A percentile compares a stretch with the other conserved stretches of the same genome.
phyloP scores from a whole-genome alignment of 2,329 filamentous ascomycete species.

The Pseudogymnoascus sp. region DNA sequence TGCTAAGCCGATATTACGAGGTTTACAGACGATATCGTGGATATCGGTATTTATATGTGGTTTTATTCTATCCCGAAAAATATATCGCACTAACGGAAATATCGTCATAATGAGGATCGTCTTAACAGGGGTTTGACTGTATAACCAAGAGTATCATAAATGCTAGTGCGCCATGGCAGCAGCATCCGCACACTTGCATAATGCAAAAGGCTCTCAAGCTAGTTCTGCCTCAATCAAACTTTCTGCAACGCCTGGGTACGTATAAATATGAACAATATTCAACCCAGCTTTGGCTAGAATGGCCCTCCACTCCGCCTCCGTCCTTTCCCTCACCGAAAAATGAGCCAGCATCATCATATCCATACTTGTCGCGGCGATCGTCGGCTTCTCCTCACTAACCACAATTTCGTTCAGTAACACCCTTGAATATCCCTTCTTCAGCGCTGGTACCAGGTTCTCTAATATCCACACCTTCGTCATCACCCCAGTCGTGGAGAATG shows the following conservation, averaged over 20 bases:
- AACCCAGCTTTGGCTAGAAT: slow-evolving; percentile 18
- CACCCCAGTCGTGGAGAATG: slow-evolving; percentile 29
- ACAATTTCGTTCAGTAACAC: background rate
- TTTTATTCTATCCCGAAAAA: too few relatives aligned
- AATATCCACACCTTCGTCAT: slow-evolving; percentile 14
- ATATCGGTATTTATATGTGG: too few relatives aligned
- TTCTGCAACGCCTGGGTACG: background rate
- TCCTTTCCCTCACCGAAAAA: slow-evolving; percentile 18
- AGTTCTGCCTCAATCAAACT: slow-evolving; percentile 14
- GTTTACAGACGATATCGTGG: too few relatives aligned
- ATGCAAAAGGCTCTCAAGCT: background rate
- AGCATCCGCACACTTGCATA: background rate
- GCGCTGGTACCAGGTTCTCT: slow-evolving; percentile 20
- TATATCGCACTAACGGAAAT: too few relatives aligned
- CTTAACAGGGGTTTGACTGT: too few relatives aligned
- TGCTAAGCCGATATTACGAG: too few relatives aligned
- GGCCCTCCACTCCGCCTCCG: slow-evolving; percentile 16
- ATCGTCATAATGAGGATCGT: too few relatives aligned
- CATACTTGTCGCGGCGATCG: slow-evolving; percentile 12
- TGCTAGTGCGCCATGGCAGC: background rate
- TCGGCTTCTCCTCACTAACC: background rate
- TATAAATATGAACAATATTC: slow-evolving; percentile 16
- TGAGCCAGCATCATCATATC: slow-evolving; percentile 21
- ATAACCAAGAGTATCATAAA: background rate
- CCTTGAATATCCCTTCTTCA: slow-evolving; percentile 17